Evolutionary conservation across 495 filamentous ascomycete genomes (phyloP).

Genomic region (Aspergillus biplanus): DNA sequence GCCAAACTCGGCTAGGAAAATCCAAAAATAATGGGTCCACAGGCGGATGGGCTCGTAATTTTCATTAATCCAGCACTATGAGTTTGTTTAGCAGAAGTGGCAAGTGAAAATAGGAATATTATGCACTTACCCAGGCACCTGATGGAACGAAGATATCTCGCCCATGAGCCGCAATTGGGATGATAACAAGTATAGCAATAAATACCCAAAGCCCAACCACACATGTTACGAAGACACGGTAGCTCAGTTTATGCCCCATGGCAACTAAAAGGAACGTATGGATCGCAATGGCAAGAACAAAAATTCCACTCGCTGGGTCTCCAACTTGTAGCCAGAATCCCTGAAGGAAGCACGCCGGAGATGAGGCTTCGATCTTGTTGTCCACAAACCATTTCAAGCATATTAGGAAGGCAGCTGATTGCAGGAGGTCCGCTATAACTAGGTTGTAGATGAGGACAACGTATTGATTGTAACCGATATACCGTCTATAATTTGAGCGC

Average conservation of each 20-base stretch:
- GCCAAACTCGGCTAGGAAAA: slow-evolving; percentile 69
- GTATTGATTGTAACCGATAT: slow-evolving; percentile 69
- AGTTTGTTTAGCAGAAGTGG: slow-evolving; percentile 7
- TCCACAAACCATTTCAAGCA: slow-evolving; percentile 62
- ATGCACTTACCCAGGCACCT: slow-evolving; percentile 59
- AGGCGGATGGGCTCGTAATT: slow-evolving; percentile 65
- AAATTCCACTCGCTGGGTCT: slow-evolving; percentile 69
- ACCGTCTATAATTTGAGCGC: slow-evolving; percentile 49
- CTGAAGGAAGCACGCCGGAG: slow-evolving; percentile 66
- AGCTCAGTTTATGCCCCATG: slow-evolving; percentile 57
- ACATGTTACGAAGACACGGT: slow-evolving; percentile 52
- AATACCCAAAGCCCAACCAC: slow-evolving; percentile 63
- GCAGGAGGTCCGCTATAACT: slow-evolving; percentile 73
- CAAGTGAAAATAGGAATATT: neutral
- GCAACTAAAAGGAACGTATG: slow-evolving; percentile 72
- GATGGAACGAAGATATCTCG: slow-evolving; percentile 64
- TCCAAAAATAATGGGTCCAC: slow-evolving; percentile 78
- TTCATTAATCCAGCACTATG: slow-evolving; percentile 71
- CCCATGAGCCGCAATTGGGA: slow-evolving; percentile 57
- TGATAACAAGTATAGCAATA: slow-evolving; percentile 57
- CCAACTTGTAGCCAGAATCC: slow-evolving; percentile 73
- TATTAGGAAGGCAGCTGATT: slow-evolving; percentile 68
- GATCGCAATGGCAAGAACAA: slow-evolving; percentile 69
- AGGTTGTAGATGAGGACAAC: slow-evolving; percentile 75
- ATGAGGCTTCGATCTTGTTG: slow-evolving; percentile 59